Conservation (phyloP, 768 basidiomycete genomes). For the Termitomyces sp. region DNA sequence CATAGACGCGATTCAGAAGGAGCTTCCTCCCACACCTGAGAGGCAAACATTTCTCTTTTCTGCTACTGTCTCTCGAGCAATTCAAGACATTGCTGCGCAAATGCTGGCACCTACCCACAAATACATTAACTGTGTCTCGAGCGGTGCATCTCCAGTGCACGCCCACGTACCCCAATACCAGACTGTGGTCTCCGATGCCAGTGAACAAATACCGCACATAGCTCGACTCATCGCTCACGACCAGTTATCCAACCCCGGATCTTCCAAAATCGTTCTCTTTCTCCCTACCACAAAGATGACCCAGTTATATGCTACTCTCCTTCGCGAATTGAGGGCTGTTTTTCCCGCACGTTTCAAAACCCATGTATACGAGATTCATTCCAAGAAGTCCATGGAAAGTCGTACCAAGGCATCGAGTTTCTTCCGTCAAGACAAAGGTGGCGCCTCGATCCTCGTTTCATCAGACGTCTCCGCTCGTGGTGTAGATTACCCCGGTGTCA, state of each 20-base stretch:
- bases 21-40: slow-evolving; percentile 52
- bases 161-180: slow-evolving; percentile 77
- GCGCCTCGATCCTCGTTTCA: slow-evolving; percentile 65
- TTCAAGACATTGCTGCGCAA: slow-evolving; percentile 63
- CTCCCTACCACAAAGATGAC: slow-evolving; percentile 82
- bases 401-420: slow-evolving; percentile 51
- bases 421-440: slow-evolving; percentile 52
- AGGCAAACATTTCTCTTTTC: slow-evolving; percentile 94
- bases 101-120: slow-evolving; percentile 54
- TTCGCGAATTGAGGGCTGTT: slow-evolving; percentile 41
- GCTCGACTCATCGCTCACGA: slow-evolving; percentile 82
- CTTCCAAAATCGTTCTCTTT: slow-evolving; percentile 79
- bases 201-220: slow-evolving; percentile 73
- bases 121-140: slow-evolving; percentile 69
- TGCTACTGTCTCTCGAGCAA: slow-evolving; percentile 71
- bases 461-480: slow-evolving; percentile 89
- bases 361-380: slow-evolving; percentile 76
- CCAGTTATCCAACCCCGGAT: slow-evolving; percentile 62
- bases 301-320: slow-evolving; percentile 60
- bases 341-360: slow-evolving; percentile 51
- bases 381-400: slow-evolving; percentile 54
- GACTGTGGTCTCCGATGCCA: slow-evolving; percentile 61
- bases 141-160: slow-evolving; percentile 59
- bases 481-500: slow-evolving; percentile 85
- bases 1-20: slow-evolving; percentile 62